Conservation (phyloP, 2,329 filamentous ascomycete species). For the Periglandula ipomoeae region DNA sequence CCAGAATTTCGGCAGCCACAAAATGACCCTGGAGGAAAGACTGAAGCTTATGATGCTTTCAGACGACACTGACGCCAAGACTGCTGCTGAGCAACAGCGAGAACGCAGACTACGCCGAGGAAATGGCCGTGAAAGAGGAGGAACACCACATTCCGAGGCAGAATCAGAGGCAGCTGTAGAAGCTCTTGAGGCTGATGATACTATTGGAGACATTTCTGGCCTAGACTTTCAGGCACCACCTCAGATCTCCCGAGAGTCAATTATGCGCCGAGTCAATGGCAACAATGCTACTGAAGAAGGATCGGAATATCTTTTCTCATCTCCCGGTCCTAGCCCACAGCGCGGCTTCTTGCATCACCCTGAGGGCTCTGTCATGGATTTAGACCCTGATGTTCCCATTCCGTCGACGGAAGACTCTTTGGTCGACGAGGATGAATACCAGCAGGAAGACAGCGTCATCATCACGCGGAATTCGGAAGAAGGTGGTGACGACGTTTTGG, state of each 20-base stretch:
- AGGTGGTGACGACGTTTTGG: conserved; percentile 54
- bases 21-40: conserved; percentile 78
- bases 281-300: conserved; percentile 45
- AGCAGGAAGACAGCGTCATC: conserved; percentile 50
- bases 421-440: conserved; percentile 43
- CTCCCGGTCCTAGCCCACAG: conserved; percentile 48
- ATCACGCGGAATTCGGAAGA: conserved; percentile 59
- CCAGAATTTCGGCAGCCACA: conserved; percentile 62
- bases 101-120: conserved; percentile 61
- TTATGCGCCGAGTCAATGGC: conserved; percentile 77
- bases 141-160: conserved; percentile 32
- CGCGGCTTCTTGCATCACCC: conserved; percentile 36
- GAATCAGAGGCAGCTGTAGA: conserved; percentile 25
- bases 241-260: conserved; percentile 87
- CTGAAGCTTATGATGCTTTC: conserved; percentile 84
- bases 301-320: conserved; percentile 56
- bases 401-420: conserved; percentile 71
- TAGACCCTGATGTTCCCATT: conserved; percentile 85
- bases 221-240: conserved; percentile 60
- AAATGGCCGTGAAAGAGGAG: conserved; percentile 40
- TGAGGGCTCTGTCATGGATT: conserved; percentile 13
- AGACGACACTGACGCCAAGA: conserved; percentile 48
- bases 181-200: conserved; percentile 47
- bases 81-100: conserved; percentile 55
- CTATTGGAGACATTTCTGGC: conserved; percentile 49